phyloP scores from a whole-genome alignment of 352 stramenopile genomes.

The Hyaloperonospora brassicae region DNA sequence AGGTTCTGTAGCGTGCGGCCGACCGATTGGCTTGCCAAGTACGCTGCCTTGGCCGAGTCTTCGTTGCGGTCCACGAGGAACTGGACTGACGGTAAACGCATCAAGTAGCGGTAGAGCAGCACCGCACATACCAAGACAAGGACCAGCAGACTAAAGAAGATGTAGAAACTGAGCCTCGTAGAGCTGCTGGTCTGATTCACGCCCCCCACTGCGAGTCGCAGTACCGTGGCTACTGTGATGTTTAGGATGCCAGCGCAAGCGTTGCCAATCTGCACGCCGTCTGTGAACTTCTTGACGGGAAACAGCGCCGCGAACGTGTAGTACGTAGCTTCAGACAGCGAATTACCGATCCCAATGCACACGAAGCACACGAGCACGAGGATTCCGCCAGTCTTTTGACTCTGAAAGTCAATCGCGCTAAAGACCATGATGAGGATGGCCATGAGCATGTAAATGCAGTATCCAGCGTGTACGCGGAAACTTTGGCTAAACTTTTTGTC shows the following conservation, averaged over 20 bases:
- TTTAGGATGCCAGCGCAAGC: slow-evolving; percentile 40
- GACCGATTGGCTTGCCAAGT: slow-evolving; percentile 29
- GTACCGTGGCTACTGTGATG: slow-evolving; percentile 43
- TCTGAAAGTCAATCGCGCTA: slow-evolving; percentile 32
- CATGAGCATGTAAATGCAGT: slow-evolving; percentile 38
- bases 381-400: slow-evolving; percentile 30
- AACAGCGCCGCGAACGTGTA: slow-evolving; percentile 54
- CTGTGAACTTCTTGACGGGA: slow-evolving; percentile 52
- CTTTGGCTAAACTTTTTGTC: slow-evolving; percentile 44
- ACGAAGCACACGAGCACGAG: slow-evolving; percentile 46
- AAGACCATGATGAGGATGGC: slow-evolving; percentile 46
- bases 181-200: slow-evolving; percentile 30
- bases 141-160: slow-evolving; percentile 51
- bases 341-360: slow-evolving; percentile 40
- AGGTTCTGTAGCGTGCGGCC: slow-evolving; percentile 31
- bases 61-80: slow-evolving; percentile 58
- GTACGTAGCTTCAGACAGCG: slow-evolving; percentile 42
- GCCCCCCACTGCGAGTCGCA: slow-evolving; percentile 41
- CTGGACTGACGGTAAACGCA: slow-evolving; percentile 34
- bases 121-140: slow-evolving; percentile 39
- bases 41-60: slow-evolving; percentile 23
- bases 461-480: slow-evolving; percentile 35
- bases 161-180: slow-evolving; percentile 37
- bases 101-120: slow-evolving; percentile 35
- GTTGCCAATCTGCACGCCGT: slow-evolving; percentile 58